Evolutionary conservation across 2,329 filamentous ascomycete species (phyloP), one percentile per base, ranked within the genome.

Genomic region (Neonectria coccinea): DNA sequence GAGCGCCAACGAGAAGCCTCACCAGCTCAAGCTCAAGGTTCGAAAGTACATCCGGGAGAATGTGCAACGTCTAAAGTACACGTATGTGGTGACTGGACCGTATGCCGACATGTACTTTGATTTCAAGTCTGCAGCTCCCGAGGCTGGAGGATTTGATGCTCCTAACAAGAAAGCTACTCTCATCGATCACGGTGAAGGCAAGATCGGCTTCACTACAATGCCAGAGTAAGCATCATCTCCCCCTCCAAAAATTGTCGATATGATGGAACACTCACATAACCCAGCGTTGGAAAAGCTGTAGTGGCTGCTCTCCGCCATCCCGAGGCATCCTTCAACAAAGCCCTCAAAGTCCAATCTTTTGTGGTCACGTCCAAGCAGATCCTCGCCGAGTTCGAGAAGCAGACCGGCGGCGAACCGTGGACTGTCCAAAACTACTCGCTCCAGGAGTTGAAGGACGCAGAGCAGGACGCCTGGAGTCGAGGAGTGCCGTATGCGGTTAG

Each of bases 1-100:
- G 22, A 91, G 89, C 14, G 81, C 82, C 2, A 70, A 78, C 9
- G 91, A 93, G 77, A 86, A 84, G 72, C 89, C 91, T 2, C 91
- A 93, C 73, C 90, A 92, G 78, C 78, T 83, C 59, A 93, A 93
- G 76, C 83, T 92, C 57, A 86, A 88, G 71, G 88, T 92, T n/a
- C 84, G 91, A 63, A 86, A 84, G 60, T 85, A 85, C 31, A 81
- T 91, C 33, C 82, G 83, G 51, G 84, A 85, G 39, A 78, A 83
- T n/a, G 72, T 85, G 14, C 81, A 83, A 68, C 78, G 82, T 8
- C 74, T 92, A 27, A 82, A 87, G 54, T 83, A 89, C 60, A 91
- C 90, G 0, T 92, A 89, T 73, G 79, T 92, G 0, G 90, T 92
- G 5, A 92, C 90, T 0, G 90, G 90, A 0, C 90, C 90, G 0